Evolutionary conservation across 2,329 filamentous ascomycete genomes (phyloP).

Genomic region (Nemania serpens): DNA sequence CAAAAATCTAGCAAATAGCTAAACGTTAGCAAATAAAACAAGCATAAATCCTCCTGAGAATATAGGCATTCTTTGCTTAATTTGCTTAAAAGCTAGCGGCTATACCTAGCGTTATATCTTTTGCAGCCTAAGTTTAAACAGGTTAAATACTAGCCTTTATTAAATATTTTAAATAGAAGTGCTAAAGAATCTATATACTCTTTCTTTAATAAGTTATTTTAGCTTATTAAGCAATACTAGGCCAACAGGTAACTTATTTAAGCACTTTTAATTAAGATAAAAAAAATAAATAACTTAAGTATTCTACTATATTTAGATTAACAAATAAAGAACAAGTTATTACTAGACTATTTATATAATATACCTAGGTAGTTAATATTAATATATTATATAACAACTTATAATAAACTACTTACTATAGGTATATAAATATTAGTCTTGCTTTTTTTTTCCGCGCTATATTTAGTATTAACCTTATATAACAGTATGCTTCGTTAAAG

Average conservation of each 20-base stretch:
- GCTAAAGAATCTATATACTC: too few species aligned
- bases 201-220: too few species aligned
- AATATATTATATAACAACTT: background rate
- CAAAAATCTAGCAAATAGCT: constrained; percentile 1
- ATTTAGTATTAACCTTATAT: too few species aligned
- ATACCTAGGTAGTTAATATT: background rate
- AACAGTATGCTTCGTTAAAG: too few species aligned
- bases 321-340: constrained; percentile 11
- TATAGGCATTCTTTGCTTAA: background rate
- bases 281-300: too few species aligned
- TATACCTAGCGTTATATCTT: background rate
- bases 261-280: too few species aligned
- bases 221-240: too few species aligned
- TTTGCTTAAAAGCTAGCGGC: background rate
- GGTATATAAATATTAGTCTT: too few species aligned
- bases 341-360: background rate
- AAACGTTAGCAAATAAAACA: background rate
- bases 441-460: too few species aligned
- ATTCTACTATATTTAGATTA: background rate
- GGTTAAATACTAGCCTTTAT: background rate
- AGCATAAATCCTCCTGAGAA: background rate
- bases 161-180: background rate
- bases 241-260: background rate
- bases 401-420: too few species aligned
- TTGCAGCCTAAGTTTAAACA: constrained; percentile 9